Evolutionary conservation across 192 early-diverging fungal species (phyloP), one percentile per base, ranked within the genome.

Genomic region (Dissophora globulifera): DNA sequence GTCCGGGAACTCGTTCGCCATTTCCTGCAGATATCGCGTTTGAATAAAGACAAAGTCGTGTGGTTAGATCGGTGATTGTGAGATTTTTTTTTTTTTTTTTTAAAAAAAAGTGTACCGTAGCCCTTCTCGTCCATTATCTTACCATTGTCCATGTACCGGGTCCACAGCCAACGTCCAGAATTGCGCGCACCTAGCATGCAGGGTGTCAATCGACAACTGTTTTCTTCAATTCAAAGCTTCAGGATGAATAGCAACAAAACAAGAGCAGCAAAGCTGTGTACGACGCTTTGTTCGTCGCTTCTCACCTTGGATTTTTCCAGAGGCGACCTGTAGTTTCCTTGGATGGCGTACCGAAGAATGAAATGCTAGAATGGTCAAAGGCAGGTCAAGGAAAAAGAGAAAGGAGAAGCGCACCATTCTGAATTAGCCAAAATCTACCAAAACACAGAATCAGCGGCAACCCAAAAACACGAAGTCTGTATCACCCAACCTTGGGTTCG

Each of bases 1-100:
- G n/a, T 66, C 58, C 15, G 82, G 82, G 50, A 75, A 85, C 22
- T 62, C 80, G 6, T 67, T 76, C 32, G 85, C 82, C 62, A 87
- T 79, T 48, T 87, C 83, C 78, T 71, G 38, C 45, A 3, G 41
- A 9, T 9, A 17, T 6, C 16, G n/a, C 17, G 9, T 45, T 12
- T 45, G 4, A n/a, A n/a, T 45, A n/a, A 9, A 13, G 35, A 38
- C 35, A 9, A 38, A 38, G 35, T 38, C 35, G 35, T 13, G 13
- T 38, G 7, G 31, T 12, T 31, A 3, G n/a, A 7, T 16, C 3
- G 52, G 32, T n/a, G n/a, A n/a, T n/a, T n/a, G n/a, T n/a, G 22
- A 54, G 10, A 31, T 27, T 30, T 4, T 22, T 49, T 22, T 49
- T 22, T 33, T 22, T 33, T 33, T 29, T 26, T 40, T 62, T 35